Evolutionary conservation across 2,329 filamentous ascomycete species (phyloP), one percentile per base, ranked within the genome.

Genomic region (Aureobasidium sp.): DNA sequence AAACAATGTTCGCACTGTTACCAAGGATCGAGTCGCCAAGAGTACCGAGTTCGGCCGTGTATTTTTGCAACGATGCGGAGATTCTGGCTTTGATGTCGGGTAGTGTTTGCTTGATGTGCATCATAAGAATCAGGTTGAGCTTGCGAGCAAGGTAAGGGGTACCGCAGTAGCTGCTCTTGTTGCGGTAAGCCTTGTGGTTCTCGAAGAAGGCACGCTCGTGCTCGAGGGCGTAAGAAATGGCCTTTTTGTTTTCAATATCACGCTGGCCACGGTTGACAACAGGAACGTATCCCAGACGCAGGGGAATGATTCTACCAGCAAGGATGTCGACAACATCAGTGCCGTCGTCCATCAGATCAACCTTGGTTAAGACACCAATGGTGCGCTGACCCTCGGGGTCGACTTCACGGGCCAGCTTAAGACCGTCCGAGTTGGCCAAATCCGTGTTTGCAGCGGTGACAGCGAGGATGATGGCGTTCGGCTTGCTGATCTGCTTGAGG

Each of bases 81-180:
- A 99, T 99, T 66, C 95, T 89, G 15, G 90, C 91, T 80, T 99
- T 99, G 81, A 99, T 99, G 73, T 99, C 94, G 44, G 94, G 94
- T 15, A 99, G 84, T 1, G 94, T 99, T 80, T 99, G 93, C 79
- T 99, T 99, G 81, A 99, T 99, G 80, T 99, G 94, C 94, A 99
- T 99, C 93, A 99, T 97, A 69, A 99, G 84, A 72, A 99, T 97
- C 71, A 99, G 82, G 78, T 99, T 99, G 64, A 99, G 85, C 79
- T 99, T 99, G 68, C 93, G 87, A 4, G 94, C 94, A 64, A 99
- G 82, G 73, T 99, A 99, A 4, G 94, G 94, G 3, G 94, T 99
- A 75, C 94, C 94, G 76, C 94, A 99, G 82, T 99, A 99, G 6
- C 92, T 90, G 73, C 91, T 92, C 86, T 99, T 99, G 79, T 97